Evolutionary conservation across 2,329 filamentous ascomycete species (phyloP).

Genomic region (Alternaria gansuensis): DNA sequence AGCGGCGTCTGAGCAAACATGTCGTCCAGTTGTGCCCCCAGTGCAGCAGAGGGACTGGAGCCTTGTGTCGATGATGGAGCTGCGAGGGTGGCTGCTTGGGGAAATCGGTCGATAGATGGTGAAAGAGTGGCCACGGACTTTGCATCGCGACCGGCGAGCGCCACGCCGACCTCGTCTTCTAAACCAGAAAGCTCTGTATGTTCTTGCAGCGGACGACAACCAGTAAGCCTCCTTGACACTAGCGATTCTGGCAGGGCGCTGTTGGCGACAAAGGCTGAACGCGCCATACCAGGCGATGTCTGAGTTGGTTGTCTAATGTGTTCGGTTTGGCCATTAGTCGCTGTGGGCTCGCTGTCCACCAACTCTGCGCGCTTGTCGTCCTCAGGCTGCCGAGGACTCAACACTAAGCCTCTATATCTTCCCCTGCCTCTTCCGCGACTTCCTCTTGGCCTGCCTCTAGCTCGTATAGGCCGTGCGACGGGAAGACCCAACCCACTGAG

Average conservation of each 20-base stretch:
- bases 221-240: conserved; percentile 17
- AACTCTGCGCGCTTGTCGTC: conserved; percentile 9
- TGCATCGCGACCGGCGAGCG: conserved; percentile 9
- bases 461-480: conserved; percentile 15
- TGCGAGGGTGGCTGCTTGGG: conserved; percentile 5
- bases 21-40: not conserved
- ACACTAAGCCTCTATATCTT: not conserved
- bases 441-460: conserved; percentile 22
- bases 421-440: conserved; percentile 27
- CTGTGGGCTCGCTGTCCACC: conserved; percentile 11
- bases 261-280: conserved; percentile 45
- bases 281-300: conserved; percentile 36
- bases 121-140: conserved; percentile 21
- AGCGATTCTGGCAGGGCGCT: conserved; percentile 43
- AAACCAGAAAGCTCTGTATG: conserved; percentile 18
- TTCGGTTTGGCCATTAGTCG: conserved; percentile 25
- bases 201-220: conserved; percentile 3
- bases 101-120: conserved; percentile 3
- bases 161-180: conserved; percentile 12
- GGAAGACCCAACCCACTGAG: conserved; percentile 21
- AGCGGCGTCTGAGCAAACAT: not conserved
- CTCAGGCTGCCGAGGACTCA: conserved; percentile 4
- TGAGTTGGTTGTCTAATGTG: conserved; percentile 15
- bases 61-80: conserved; percentile 7
- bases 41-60: conserved; percentile 1